Percentiles rank a stretch among this genome's conserved stretches.
phyloP scores from a whole-genome alignment of 345 rosid genomes.

The Kernera saxatilis region DNA sequence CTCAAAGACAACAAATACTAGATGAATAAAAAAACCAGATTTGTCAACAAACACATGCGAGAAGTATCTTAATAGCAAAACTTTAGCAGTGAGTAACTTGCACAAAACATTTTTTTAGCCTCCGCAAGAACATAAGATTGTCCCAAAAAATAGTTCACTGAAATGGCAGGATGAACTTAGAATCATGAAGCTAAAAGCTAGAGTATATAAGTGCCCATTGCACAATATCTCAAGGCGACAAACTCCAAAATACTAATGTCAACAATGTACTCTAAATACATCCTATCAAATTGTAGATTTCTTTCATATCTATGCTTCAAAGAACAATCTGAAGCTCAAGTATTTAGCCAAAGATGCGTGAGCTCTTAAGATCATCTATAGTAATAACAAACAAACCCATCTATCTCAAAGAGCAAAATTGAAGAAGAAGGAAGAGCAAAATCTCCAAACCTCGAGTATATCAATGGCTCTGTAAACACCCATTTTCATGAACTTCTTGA shows the following conservation, averaged over 20 bases:
- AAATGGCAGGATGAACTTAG: background rate
- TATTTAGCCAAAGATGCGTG: background rate
- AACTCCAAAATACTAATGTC: background rate
- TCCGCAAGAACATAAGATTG: background rate
- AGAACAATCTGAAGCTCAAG: background rate
- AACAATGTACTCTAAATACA: background rate
- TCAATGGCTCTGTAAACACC: conserved; percentile 72
- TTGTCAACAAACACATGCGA: background rate
- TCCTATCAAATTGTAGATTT: background rate
- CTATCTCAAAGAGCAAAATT: background rate
- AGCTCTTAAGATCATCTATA: background rate
- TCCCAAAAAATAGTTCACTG: background rate
- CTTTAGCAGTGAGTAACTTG: background rate
- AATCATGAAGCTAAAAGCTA: background rate
- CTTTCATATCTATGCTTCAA: background rate
- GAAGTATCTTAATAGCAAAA: background rate
- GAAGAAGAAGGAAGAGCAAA: background rate
- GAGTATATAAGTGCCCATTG: background rate
- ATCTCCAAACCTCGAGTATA: conserved; percentile 67
- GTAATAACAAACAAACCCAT: background rate
- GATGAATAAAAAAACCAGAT: background rate
- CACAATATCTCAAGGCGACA: background rate
- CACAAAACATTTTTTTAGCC: background rate
- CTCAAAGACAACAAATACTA: background rate
- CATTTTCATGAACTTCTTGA: conserved; percentile 49